Conservation (phyloP, 768 basidiomycete species). For the Rhodotorula babjevae region DNA sequence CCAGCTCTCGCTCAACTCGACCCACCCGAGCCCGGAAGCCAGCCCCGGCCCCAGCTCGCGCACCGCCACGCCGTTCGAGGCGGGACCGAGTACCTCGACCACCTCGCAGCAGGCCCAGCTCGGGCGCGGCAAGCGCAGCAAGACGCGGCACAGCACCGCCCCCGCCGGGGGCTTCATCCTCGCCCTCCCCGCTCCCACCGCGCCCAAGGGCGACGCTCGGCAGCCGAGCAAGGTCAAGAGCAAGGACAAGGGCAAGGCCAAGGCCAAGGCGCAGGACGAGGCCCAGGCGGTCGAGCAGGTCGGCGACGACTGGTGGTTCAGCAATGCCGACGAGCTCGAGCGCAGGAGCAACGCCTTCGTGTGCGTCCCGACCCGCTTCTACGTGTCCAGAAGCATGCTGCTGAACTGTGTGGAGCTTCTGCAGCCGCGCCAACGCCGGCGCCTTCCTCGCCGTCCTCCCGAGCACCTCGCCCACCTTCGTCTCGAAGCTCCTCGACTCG, state of each 20-base stretch:
- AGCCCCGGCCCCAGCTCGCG: conserved; percentile 27
- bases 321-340: not conserved
- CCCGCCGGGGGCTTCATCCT: no score
- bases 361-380: not conserved
- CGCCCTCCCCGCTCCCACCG: no score
- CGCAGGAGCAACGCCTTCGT: conserved; percentile 18
- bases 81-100: not conserved
- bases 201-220: no score
- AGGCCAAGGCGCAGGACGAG: not conserved
- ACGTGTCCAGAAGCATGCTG: no score
- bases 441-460: conserved; percentile 14
- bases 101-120: not conserved
- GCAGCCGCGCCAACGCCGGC: conserved; percentile 8
- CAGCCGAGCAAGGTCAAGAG: not conserved
- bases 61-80: not conserved
- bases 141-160: no score
- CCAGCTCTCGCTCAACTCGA: conserved; percentile 9
- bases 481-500: conserved; percentile 7
- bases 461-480: not conserved
- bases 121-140: not conserved
- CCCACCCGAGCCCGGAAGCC: conserved; percentile 33
- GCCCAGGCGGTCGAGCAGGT: not conserved
- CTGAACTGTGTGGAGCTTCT: no score
- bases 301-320: conserved; percentile 4
- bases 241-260: not conserved